Conservation (phyloP, 768 basidiomycete species). For the Naematelia encephala region DNA sequence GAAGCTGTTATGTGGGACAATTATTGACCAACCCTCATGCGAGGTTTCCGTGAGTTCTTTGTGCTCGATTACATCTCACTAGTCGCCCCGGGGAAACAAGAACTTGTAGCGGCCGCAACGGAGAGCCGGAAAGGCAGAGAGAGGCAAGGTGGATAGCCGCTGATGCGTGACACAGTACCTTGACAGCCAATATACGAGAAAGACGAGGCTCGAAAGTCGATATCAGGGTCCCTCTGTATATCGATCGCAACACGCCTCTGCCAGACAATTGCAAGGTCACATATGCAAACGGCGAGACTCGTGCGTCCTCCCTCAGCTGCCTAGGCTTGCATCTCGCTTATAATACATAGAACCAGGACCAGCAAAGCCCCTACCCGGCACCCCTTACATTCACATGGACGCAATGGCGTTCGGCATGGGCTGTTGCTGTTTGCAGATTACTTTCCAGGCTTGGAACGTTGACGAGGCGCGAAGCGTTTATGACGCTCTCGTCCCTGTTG, state of each 20-base stretch:
- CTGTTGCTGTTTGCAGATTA: slow-evolving; percentile 94
- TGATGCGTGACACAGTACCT: slow-evolving; percentile 62
- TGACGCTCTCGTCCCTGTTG: slow-evolving; percentile 90
- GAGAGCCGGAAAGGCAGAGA: too few species aligned
- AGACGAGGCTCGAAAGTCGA: slow-evolving; percentile 89
- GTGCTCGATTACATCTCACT: too few species aligned
- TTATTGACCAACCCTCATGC: slow-evolving; percentile 96
- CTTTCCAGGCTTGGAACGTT: slow-evolving; percentile 95
- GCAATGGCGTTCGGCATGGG: slow-evolving; percentile 99
- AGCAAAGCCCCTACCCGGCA: slow-evolving; percentile 19
- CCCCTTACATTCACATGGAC: slow-evolving; percentile 85
- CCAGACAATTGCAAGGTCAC: slow-evolving; percentile 20
- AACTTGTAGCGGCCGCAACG: too few species aligned
- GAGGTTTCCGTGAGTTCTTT: slow-evolving; percentile 93
- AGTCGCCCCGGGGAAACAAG: too few species aligned
- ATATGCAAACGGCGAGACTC: slow-evolving; percentile 72
- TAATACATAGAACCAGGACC: slow-evolving; percentile 9
- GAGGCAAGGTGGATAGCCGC: neutral
- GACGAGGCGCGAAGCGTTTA: slow-evolving; percentile 88
- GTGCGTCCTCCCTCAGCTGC: slow-evolving; percentile 54
- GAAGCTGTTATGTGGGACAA: slow-evolving; percentile 90
- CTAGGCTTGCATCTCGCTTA: neutral
- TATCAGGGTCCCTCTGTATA: slow-evolving; percentile 89
- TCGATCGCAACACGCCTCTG: slow-evolving; percentile 68
- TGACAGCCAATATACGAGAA: slow-evolving; percentile 92